Conservation (phyloP, 2,329 filamentous ascomycete species). For the Cytospora schulzeri region DNA sequence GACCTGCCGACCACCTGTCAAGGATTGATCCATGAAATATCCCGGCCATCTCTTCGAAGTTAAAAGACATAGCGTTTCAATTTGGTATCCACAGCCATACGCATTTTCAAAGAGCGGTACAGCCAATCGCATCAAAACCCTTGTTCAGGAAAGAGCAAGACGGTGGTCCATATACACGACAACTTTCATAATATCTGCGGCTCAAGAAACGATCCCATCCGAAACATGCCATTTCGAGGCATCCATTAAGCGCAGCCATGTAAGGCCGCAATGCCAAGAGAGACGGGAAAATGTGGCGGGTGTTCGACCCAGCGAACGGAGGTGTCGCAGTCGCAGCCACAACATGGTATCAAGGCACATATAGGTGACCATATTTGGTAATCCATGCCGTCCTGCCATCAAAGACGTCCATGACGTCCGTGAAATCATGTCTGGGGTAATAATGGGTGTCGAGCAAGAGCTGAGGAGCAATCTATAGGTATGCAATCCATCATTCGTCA, state of each 20-base stretch:
- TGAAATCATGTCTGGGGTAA: neutral
- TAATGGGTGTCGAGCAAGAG: neutral
- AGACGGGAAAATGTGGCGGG: neutral
- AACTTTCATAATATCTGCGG: no score
- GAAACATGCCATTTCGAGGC: no score
- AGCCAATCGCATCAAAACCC: slow-evolving; percentile 19
- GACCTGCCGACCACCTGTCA: no score
- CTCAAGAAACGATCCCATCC: no score
- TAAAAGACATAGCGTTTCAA: no score
- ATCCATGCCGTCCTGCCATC: neutral
- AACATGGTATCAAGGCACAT: neutral
- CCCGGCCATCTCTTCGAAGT: neutral
- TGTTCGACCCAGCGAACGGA: neutral
- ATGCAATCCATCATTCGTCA: neutral
- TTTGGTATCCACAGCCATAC: neutral
- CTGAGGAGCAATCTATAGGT: neutral
- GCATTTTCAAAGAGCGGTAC: neutral
- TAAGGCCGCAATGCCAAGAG: no score
- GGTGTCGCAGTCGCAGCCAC: neutral
- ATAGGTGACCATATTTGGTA: neutral
- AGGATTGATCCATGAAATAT: no score
- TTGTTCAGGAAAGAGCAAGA: neutral
- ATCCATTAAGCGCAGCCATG: neutral
- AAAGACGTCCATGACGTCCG: neutral
- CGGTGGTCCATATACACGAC: neutral